Evolutionary conservation across 2,329 filamentous ascomycete species (phyloP).

Genomic region (Paraphoma sp.): DNA sequence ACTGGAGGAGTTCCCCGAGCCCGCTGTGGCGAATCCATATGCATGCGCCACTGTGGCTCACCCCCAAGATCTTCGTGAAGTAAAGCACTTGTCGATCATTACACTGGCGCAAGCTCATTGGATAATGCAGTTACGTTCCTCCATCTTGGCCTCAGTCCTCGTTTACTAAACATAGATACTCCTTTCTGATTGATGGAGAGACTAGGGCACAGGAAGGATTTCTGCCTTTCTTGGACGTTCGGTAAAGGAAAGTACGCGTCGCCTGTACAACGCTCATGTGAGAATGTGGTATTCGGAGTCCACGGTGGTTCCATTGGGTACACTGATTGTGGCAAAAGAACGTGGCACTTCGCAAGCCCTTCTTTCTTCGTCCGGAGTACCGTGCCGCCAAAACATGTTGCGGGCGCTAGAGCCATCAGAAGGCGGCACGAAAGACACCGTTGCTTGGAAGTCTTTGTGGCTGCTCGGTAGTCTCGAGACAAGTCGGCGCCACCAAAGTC

Average conservation of each 20-base stretch:
- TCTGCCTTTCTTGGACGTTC: not conserved
- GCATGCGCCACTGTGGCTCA: conserved; percentile 4
- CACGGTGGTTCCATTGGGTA: conserved; percentile 9
- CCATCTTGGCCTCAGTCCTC: not conserved
- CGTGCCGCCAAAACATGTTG: not conserved
- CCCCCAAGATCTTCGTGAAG: not conserved
- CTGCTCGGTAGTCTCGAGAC: conserved; percentile 1
- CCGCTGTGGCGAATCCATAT: conserved; percentile 3
- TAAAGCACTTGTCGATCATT: not conserved
- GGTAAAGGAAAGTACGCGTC: conserved; percentile 16
- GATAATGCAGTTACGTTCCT: not conserved
- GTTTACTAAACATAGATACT: conserved; percentile 11
- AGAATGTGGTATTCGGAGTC: conserved; percentile 7
- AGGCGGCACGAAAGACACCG: not conserved
- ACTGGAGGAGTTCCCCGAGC: not conserved
- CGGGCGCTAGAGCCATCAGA: not conserved
- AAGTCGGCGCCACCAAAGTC: not conserved
- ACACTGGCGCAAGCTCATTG: conserved; percentile 3
- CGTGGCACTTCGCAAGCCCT: conserved; percentile 3
- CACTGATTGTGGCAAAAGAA: conserved; percentile 9
- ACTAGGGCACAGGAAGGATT: not conserved
- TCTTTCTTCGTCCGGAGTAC: conserved; percentile 1
- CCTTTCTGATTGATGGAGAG: conserved; percentile 6
- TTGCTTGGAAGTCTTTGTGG: not conserved
- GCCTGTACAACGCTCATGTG: conserved; percentile 5